Base-by-base conservation (phyloP, 169 alveolate species). In the Babesia ovata region DNA sequence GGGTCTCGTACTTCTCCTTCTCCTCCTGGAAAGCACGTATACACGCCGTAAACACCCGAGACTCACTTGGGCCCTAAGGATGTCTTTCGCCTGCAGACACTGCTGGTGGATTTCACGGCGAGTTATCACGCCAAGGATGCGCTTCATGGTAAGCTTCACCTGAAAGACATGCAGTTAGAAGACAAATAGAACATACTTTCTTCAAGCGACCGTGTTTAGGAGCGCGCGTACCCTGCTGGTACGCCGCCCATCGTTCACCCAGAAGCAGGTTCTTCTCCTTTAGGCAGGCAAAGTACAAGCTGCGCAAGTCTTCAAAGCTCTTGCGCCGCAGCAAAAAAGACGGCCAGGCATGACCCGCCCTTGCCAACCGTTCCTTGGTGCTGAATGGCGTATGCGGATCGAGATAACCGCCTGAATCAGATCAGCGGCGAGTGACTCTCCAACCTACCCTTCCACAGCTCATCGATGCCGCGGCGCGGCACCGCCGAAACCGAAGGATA, bases 291-390 rank as follows among this genome's bases (percentile, higher is more conserved):
- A 87, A 91, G 85, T 93, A 92, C 22, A 92, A 88, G 62, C 88
- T 91, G 54, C 93, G 92, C 50, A 92, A 81, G 59, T 92, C 96
- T 14, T 91, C 94, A 56, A 92, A 92, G 63, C 94, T 89, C 71
- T 92, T 91, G 66, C 75, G 71, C 46, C 95, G 83, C 42, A 92
- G 87, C 59, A 92, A 67, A 59, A 84, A 84, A 33, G 95, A 88
- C 17, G 96, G 95, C 96, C 96, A 92, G 0, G 95, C 92, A 58
- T 90, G 92, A 13, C 96, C 96, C 42, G 95, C 57, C 56, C 72
- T 87, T 10, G 94, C 90, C 46, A 82, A 72, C 39, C 78, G 77
- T n/a, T 86, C 86, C 58, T 84, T 91, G 53, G 62, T 76, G 60
- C 81, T 70, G 58, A 84, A 88, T 4, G 83, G 79, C 42, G 82